A percentile compares a stretch with the other conserved stretches of the same genome.
Evolutionary conservation across 2,329 filamentous ascomycete genomes (phyloP).

Genomic region (Fonsecaea nubica): DNA sequence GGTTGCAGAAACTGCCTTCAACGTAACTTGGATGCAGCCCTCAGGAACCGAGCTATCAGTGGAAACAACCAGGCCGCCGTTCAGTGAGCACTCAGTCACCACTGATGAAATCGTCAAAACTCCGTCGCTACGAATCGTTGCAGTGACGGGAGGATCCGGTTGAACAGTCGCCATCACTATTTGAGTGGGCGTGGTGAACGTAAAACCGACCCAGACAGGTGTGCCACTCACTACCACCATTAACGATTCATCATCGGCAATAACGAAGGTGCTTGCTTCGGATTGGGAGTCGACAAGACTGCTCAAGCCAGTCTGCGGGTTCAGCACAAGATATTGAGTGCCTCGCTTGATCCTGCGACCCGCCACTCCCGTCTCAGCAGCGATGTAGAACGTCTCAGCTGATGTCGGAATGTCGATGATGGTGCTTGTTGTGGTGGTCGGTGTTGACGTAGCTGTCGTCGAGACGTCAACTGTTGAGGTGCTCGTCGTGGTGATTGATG

Average conservation of each 20-base stretch:
- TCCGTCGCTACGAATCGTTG: not conserved
- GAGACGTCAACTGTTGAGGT: not conserved
- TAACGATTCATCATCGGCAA: conserved; percentile 11
- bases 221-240: conserved; percentile 10
- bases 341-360: conserved; percentile 4
- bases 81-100: not conserved
- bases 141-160: conserved; percentile 9
- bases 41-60: conserved; percentile 4
- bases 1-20: conserved; percentile 1
- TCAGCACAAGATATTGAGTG: conserved; percentile 8
- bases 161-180: conserved; percentile 9
- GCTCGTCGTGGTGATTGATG: not conserved
- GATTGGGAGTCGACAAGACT: conserved; percentile 3
- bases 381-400: conserved; percentile 1
- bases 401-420: not conserved
- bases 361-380: conserved; percentile 3
- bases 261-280: conserved; percentile 15
- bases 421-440: not conserved
- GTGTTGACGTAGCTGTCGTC: not conserved
- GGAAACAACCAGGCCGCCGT: conserved; percentile 11
- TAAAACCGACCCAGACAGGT: conserved; percentile 8
- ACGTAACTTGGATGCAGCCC: conserved; percentile 2
- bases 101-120: conserved; percentile 8
- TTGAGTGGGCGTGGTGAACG: conserved; percentile 9
- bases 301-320: conserved; percentile 11